Evolutionary conservation across 2,329 filamentous ascomycete genomes (phyloP), one percentile per base, ranked within the genome.

Genomic region (Xylogone sp.): DNA sequence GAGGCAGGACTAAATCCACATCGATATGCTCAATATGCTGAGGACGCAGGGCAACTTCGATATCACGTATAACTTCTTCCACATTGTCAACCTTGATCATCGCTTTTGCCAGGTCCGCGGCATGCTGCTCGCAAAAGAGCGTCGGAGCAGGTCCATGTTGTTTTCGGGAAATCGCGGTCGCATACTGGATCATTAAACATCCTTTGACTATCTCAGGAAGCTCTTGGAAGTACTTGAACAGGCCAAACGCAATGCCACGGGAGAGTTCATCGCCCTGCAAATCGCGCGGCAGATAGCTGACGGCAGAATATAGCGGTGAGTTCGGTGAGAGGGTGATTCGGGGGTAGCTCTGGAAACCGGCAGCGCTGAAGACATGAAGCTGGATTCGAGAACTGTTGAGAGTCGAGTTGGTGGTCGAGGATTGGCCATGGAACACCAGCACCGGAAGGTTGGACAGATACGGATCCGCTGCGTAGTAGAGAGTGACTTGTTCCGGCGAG

Each of bases 191-290:
- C 49, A 76, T 83, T 68, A 96, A 79, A 54, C 83, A 79, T 62
- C 77, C 77, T 75, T 90, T 96, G 65, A 91, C 86, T 34, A 80
- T 75, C 50, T 87, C 81, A 20, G 92, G 84, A 48, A 99, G 77
- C 71, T 97, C 93, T 55, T 82, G 81, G 67, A 97, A 97, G 76
- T 97, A 99, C 69, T 96, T 97, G 75, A 87, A 87, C 59, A 99
- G 77, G 51, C 90, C 91, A 69, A 97, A 96, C 45, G 93, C 94
- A 51, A 99, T 79, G 18, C 87, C 94, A 44, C 94, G 86, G 71
- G 88, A 95, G 58, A 96, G 79, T 70, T 97, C 93, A 68, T 97
- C 93, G 63, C 93, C 93, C 74, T 97, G 94, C 70, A 92, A 91
- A 67, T 97, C 93, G 66, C 91, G 87, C 42, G 94, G 91, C 43